phyloP scores from a whole-genome alignment of 208 protist species.

The Acanthamoeba divionensis region DNA sequence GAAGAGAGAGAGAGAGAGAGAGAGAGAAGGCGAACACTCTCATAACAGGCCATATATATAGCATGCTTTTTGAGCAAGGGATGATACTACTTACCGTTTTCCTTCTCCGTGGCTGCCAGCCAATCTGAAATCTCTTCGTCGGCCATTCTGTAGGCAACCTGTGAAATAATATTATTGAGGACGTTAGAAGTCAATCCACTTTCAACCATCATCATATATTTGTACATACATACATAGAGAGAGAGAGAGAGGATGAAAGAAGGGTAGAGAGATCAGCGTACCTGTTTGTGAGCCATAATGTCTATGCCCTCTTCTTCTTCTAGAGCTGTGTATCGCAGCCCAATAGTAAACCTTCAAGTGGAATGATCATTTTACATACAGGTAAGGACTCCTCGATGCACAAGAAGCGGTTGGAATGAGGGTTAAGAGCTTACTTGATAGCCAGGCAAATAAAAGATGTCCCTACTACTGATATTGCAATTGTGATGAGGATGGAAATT shows the following conservation, averaged over 20 bases:
- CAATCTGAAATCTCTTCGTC: neutral
- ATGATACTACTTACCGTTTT: neutral
- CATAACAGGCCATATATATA: neutral
- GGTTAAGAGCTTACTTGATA: neutral
- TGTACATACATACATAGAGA: neutral
- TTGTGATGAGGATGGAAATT: neutral
- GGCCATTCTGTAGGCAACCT: neutral
- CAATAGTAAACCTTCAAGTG: conserved; percentile 11
- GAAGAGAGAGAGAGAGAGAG: neutral
- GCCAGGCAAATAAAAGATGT: neutral
- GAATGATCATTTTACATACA: neutral
- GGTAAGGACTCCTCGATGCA: neutral
- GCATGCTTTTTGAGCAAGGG: neutral
- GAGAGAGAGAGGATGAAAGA: neutral
- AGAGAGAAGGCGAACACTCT: neutral
- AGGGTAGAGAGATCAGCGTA: neutral
- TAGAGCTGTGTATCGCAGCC: neutral
- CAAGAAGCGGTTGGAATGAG: neutral
- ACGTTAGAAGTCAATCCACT: neutral
- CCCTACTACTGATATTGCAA: conserved; percentile 2
- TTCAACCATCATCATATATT: neutral
- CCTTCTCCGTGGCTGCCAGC: conserved; percentile 7
- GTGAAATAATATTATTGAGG: neutral
- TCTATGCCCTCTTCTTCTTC: conserved; percentile 23
- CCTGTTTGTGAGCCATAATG: neutral